phyloP scores from a whole-genome alignment of 2,329 filamentous ascomycete genomes.

The Verticillium isaacii region DNA sequence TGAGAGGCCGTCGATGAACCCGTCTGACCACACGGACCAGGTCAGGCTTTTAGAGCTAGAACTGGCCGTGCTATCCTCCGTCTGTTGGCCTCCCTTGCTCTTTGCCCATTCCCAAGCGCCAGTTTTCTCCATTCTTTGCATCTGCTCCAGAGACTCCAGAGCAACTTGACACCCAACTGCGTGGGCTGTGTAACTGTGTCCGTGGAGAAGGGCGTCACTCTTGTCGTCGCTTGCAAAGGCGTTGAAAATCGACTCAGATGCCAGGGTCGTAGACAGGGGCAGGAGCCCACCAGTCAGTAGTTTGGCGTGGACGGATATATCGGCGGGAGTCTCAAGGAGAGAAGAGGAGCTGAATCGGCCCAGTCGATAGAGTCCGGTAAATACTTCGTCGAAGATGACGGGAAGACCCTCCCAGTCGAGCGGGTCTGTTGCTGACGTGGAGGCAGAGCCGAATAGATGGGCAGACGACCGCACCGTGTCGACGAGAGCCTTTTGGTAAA shows the following conservation, averaged over 20 bases:
- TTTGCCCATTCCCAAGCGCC: constrained; percentile 55
- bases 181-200: constrained; percentile 84
- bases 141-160: constrained; percentile 55
- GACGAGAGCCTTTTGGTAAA: constrained; percentile 72
- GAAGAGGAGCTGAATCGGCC: constrained; percentile 67
- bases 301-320: constrained; percentile 79
- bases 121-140: constrained; percentile 52
- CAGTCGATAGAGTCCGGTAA: constrained; percentile 79
- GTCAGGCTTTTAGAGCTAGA: constrained; percentile 13
- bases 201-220: constrained; percentile 73
- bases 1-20: constrained; percentile 57
- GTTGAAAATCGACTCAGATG: constrained; percentile 68
- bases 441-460: constrained; percentile 42
- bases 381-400: constrained; percentile 81
- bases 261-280: constrained; percentile 71
- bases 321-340: constrained; percentile 63
- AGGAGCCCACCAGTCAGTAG: constrained; percentile 76
- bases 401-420: constrained; percentile 68
- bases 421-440: constrained; percentile 11
- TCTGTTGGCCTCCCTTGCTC: constrained; percentile 17
- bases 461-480: constrained; percentile 58
- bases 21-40: constrained; percentile 69
- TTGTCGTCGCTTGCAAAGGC: constrained; percentile 70
- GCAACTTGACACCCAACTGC: constrained; percentile 77
- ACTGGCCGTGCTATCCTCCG: background rate